Conservation (phyloP, 129 eudicot genomes). For the Mikania micrantha region DNA sequence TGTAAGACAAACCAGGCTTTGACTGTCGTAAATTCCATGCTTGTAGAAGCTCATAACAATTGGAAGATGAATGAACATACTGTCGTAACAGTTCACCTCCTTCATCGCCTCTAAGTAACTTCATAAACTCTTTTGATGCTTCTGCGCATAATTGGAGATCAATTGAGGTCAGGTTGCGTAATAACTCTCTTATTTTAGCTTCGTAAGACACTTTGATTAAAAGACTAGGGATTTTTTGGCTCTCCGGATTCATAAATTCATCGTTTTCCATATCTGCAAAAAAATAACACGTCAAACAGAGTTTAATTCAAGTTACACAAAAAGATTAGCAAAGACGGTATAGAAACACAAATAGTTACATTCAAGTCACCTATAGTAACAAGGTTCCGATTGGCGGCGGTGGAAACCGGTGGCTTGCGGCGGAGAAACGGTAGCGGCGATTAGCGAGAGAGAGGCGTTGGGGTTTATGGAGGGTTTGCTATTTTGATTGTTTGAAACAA, state of each 20-base stretch:
- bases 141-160: slow-evolving; percentile 54
- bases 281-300: slow-evolving; percentile 1
- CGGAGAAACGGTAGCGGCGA: slow-evolving; percentile 18
- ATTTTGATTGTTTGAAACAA: no score
- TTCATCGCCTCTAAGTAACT: slow-evolving; percentile 45
- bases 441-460: background rate
- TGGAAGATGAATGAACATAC: slow-evolving; percentile 51
- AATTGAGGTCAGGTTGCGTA: slow-evolving; percentile 49
- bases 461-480: slow-evolving; percentile 28
- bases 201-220: slow-evolving; percentile 27
- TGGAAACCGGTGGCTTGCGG: background rate
- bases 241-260: slow-evolving; percentile 11
- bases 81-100: slow-evolving; percentile 48
- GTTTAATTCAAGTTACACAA: slow-evolving; percentile 5
- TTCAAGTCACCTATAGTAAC: background rate
- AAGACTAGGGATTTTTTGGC: slow-evolving; percentile 12
- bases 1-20: slow-evolving; percentile 46
- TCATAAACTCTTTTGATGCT: slow-evolving; percentile 62
- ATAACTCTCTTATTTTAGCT: slow-evolving; percentile 57
- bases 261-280: slow-evolving; percentile 34
- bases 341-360: background rate
- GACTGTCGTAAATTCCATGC: slow-evolving; percentile 67
- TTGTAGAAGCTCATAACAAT: slow-evolving; percentile 47
- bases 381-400: background rate
- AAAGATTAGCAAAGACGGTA: background rate